A percentile compares a stretch with the other conserved stretches of the same genome.
These are phyloP conservation scores for Rosa multiflora DNA, from an alignment of 306 rosid genomes.

Conservation along the genomic window DNA sequence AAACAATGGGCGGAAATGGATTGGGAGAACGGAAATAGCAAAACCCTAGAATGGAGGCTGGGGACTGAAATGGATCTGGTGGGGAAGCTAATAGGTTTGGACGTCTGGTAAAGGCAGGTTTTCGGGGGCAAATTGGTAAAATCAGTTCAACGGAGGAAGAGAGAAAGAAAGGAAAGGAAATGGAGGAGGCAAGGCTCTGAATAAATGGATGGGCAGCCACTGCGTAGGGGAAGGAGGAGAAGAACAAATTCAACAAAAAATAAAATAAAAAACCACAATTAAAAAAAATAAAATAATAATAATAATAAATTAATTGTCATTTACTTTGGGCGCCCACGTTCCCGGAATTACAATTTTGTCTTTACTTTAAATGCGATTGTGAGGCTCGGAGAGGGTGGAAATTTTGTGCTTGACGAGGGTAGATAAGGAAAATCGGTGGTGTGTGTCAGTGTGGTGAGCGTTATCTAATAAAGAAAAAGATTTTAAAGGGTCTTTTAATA, in stretches of 20 bases:
- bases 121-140: conserved; percentile 36
- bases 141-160: neutral
- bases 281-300: neutral
- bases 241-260: neutral
- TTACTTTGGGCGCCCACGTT: neutral
- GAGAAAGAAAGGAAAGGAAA: conserved; percentile 4
- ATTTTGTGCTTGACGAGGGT: neutral
- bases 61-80: conserved; percentile 48
- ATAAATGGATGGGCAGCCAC: conserved; percentile 26
- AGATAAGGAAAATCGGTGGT: neutral
- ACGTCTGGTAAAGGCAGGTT: conserved; percentile 13
- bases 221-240: conserved; percentile 21
- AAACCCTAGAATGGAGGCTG: conserved; percentile 36
- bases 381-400: neutral
- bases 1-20: conserved; percentile 1
- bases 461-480: neutral
- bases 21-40: conserved; percentile 19
- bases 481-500: neutral
- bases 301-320: neutral
- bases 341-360: neutral
- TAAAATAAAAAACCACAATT: neutral
- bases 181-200: conserved; percentile 22
- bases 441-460: conserved; percentile 1
- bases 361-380: neutral
- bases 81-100: conserved; percentile 2